Base-by-base conservation (phyloP, 106 monocot genomes). In the Cymbidium sinense region DNA sequence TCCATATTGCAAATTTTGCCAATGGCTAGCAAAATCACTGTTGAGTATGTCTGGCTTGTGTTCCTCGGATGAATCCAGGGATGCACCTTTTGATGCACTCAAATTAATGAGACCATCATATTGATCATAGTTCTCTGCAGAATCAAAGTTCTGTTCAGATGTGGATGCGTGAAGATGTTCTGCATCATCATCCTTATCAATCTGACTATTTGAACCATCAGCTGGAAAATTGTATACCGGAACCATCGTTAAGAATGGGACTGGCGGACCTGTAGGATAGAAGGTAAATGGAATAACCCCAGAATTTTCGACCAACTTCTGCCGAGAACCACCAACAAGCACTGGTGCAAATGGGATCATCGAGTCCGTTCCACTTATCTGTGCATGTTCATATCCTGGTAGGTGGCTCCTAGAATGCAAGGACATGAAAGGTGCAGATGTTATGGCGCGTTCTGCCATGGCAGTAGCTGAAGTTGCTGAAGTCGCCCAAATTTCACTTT, bases 11-110 rank as follows among this genome's bases (percentile, higher is more conserved):
- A 96, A 81, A 86, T 91, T 96, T 76, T 85, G 70, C 88, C 76
- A 83, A 79, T 96, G 96, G 79, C 89, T 83, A 50, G 21, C 50
- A 75, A 93, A 86, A 77, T 96, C 93, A 78, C 90, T 87, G 73
- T 93, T 86, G 2, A 96, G 79, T 82, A 96, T 93, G 73, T 96
- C 93, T 23, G 82, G 33, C 75, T 89, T 85, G 34, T 84, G 80
- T 44, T 83, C 86, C 44, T 86, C 85, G 47, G 75, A 74, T 17
- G 79, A 74, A 35, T 81, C 86, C 34, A 43, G 43, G 41, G 74
- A 64, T 55, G 15, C 47, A 81, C 61, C 34, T 33, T 70, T 54
- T n/a, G 79, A 79, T n/a, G 86, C 77, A 71, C 50, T 34, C 80
- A 84, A 76, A 70, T 27, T 70, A 7, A 81, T 33, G 21, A 33